Percentiles rank a stretch among this genome's conserved stretches.
phyloP scores from a whole-genome alignment of 169 alveolate genomes.

The Eimeria falciformis region DNA sequence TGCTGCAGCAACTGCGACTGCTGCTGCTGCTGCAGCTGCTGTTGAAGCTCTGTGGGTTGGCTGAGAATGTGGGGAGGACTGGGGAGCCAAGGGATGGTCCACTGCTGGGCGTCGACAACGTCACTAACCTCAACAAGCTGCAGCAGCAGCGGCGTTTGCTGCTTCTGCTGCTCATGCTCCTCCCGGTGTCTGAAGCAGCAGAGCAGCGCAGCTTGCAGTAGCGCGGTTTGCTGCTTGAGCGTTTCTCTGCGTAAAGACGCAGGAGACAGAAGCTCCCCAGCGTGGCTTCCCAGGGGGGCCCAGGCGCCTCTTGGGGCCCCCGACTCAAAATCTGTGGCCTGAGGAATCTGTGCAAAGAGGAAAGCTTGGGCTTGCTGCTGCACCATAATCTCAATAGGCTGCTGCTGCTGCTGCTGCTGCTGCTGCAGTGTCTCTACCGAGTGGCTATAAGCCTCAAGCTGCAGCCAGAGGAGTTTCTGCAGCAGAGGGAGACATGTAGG shows the following conservation, averaged over 20 bases:
- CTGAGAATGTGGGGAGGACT: not conserved
- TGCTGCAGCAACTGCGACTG: not conserved
- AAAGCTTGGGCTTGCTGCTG: constrained; percentile 61
- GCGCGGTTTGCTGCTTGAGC: not conserved
- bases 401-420: constrained; percentile 56
- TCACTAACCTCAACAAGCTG: not conserved
- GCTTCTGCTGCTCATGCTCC: not conserved
- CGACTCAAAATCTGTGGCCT: not conserved
- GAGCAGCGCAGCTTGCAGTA: constrained; percentile 33
- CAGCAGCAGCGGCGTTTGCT: constrained; percentile 11
- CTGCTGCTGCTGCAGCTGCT: constrained; percentile 36
- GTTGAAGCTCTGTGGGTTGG: not conserved
- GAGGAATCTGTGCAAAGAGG: constrained; percentile 7
- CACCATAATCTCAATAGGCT: constrained; percentile 21
- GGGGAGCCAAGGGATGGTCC: constrained; percentile 31
- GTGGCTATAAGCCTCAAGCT: constrained; percentile 19
- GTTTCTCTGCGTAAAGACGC: not conserved
- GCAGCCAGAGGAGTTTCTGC: constrained; percentile 28
- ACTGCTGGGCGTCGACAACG: not conserved
- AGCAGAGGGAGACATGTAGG: constrained; percentile 33
- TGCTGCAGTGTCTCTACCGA: constrained; percentile 42
- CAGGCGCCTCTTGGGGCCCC: constrained; percentile 2
- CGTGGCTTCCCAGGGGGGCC: not conserved
- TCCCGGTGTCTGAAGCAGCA: constrained; percentile 20
- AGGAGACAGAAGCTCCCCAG: not conserved